A percentile compares a stretch with the other conserved stretches of the same genome.
Conservation (phyloP, 306 rosid genomes). For the Vachellia collinsii region DNA sequence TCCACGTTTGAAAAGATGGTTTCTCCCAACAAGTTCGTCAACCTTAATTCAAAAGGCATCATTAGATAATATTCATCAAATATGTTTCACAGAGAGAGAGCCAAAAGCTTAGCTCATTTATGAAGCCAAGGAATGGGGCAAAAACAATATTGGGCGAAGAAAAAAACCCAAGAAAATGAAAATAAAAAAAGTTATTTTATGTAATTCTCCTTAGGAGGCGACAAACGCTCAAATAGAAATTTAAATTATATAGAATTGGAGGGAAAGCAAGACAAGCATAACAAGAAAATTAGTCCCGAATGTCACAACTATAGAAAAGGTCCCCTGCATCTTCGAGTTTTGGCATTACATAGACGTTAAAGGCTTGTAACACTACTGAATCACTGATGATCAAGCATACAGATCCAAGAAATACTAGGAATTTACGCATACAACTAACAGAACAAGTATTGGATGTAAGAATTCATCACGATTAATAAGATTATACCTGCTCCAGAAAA, state of each 20-base stretch:
- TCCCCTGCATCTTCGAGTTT: constrained; percentile 15
- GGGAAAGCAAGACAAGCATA: constrained; percentile 25
- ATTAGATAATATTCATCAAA: constrained; percentile 30
- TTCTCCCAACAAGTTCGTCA: constrained; percentile 56
- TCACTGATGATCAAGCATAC: constrained; percentile 15
- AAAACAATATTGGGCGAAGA: constrained; percentile 3
- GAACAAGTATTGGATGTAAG: constrained; percentile 18
- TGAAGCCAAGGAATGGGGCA: neutral
- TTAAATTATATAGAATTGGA: neutral
- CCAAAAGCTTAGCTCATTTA: neutral
- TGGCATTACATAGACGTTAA: constrained; percentile 16
- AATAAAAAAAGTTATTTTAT: constrained; percentile 3
- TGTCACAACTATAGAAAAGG: constrained; percentile 20
- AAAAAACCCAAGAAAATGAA: constrained; percentile 30
- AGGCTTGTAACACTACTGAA: constrained; percentile 4
- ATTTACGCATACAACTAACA: constrained; percentile 13
- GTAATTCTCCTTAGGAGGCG: constrained; percentile 18
- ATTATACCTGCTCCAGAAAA: constrained; percentile 71
- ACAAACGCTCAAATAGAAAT: neutral
- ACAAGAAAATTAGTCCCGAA: constrained; percentile 32
- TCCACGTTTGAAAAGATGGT: constrained; percentile 71
- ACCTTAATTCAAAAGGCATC: constrained; percentile 44
- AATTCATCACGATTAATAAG: constrained; percentile 14
- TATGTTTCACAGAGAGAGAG: neutral
- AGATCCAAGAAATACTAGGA: neutral